These are phyloP conservation scores for Tardiomyces digboiensis DNA, from an alignment of 1,139 yeast genomes.

Conservation along the genomic window DNA sequence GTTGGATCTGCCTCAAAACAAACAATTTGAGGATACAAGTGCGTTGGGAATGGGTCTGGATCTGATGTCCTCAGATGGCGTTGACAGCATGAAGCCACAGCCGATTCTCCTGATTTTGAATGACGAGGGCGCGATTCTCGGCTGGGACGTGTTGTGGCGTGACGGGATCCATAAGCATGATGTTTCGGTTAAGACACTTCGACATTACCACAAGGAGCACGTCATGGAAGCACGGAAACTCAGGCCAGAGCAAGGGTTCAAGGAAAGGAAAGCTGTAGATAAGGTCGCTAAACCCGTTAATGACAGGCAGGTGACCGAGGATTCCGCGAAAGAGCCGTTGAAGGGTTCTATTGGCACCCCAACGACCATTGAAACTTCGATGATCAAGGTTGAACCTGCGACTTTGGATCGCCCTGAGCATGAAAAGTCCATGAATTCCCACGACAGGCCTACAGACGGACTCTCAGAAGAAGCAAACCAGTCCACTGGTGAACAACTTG, in stretches of 20 bases:
- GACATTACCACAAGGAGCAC: neutral
- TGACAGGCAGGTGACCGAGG: no score
- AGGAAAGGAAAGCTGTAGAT: neutral
- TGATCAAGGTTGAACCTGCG: no score
- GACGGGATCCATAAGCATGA: conserved; percentile 12
- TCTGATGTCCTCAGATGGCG: conserved; percentile 34
- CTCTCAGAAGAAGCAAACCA: no score
- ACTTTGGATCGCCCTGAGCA: no score
- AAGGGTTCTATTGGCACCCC: no score
- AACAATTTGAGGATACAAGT: conserved; percentile 46
- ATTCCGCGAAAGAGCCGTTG: no score
- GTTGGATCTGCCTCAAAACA: conserved; percentile 64
- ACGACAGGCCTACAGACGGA: no score
- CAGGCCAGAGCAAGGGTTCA: neutral
- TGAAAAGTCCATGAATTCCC: no score
- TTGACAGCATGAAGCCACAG: conserved; percentile 44
- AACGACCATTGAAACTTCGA: no score
- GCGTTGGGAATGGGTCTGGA: conserved; percentile 65
- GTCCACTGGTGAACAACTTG: no score
- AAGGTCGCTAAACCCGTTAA: no score
- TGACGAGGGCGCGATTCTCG: conserved; percentile 48
- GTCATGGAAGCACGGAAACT: neutral
- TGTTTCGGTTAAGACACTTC: conserved; percentile 5
- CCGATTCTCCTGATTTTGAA: conserved; percentile 59
- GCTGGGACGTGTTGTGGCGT: conserved; percentile 50